Evolutionary conservation across 2,329 filamentous ascomycete species (phyloP).

Genomic region (Fusarium haematococcum): DNA sequence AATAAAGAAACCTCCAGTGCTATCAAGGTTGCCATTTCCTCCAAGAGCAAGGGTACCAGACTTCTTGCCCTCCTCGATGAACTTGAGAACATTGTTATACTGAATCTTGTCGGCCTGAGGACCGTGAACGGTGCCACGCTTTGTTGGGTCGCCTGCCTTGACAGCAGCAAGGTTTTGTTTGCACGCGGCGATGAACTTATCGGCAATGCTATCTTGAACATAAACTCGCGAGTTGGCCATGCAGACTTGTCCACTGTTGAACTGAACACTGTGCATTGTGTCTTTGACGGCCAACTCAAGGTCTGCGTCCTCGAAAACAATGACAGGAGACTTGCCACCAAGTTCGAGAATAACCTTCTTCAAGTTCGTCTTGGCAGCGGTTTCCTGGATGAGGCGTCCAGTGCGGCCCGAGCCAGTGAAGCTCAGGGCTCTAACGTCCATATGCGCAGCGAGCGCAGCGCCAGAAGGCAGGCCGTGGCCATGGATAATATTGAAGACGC

Average conservation of each 20-base stretch:
- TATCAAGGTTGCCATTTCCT: conserved; percentile 14
- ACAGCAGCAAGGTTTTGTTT: conserved; percentile 12
- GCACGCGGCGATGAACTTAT: conserved; percentile 14
- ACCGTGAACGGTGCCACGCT: conserved; percentile 15
- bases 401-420: conserved; percentile 82
- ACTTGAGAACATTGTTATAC: conserved; percentile 20
- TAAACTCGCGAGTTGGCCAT: conserved; percentile 70
- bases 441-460: conserved; percentile 73
- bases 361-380: conserved; percentile 71
- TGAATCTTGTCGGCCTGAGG: conserved; percentile 31
- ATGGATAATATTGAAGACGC: conserved; percentile 80
- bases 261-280: conserved; percentile 58
- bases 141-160: conserved; percentile 9
- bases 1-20: conserved; percentile 24
- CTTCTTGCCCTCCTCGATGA: conserved; percentile 32
- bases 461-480: conserved; percentile 77
- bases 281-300: conserved; percentile 57
- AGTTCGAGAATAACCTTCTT: conserved; percentile 76
- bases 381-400: conserved; percentile 79
- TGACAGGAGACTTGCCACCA: conserved; percentile 74
- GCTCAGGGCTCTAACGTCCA: conserved; percentile 77
- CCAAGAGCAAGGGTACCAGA: conserved; percentile 15
- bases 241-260: conserved; percentile 70
- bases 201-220: conserved; percentile 63
- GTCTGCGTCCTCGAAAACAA: conserved; percentile 70